Base-by-base conservation (phyloP, 139 green algal species). In the Volvox africanus region DNA sequence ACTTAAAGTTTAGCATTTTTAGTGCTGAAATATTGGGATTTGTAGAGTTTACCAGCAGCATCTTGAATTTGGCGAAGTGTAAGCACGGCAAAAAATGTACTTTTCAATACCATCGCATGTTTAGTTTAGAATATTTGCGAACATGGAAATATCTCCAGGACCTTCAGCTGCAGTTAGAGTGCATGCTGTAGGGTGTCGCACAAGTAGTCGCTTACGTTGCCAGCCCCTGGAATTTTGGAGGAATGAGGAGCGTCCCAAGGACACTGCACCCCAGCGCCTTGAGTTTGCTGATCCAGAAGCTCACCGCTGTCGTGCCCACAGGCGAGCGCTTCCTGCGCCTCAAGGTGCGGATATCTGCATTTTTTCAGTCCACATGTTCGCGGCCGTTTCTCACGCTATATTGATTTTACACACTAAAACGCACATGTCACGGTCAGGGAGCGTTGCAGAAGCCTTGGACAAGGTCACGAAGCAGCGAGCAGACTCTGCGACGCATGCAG, bases 171-270 rank as follows among this genome's bases (percentile, higher is more conserved):
- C 13, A 30, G 24, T 44, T 0, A 33, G 2, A 14, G 16, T 0
- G 3, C 68, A 55, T 13, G 20, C 37, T 2, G 20, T 30, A 17
- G 84, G 37, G 16, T 32, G 68, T 55, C 84, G 69, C 84, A 89
- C 84, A 17, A 73, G 28, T 26, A 36, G 69, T n/a, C 69, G 84
- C 17, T 2, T 3, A 2, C 84, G 84, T 19, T 33, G 2, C 21
- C 75, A 77, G 30, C 86, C 73, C n/a, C n/a, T 28, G 1, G 30
- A 77, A 33, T 90, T 85, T 33, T 90, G 86, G 86, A 20, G n/a
- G 11, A 76, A 82, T 12, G 69, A 80, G 12, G 14, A 61, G 19
- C 36, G 22, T 26, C 16, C 24, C 22, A 30, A 86, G 37, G 21
- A 84, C 16, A 14, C 65, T 28, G 2, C 65, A 35, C 22, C 28